These are phyloP conservation scores for Spironucleus salmonicida DNA, from an alignment of 208 protist species.

Conservation along the genomic window DNA sequence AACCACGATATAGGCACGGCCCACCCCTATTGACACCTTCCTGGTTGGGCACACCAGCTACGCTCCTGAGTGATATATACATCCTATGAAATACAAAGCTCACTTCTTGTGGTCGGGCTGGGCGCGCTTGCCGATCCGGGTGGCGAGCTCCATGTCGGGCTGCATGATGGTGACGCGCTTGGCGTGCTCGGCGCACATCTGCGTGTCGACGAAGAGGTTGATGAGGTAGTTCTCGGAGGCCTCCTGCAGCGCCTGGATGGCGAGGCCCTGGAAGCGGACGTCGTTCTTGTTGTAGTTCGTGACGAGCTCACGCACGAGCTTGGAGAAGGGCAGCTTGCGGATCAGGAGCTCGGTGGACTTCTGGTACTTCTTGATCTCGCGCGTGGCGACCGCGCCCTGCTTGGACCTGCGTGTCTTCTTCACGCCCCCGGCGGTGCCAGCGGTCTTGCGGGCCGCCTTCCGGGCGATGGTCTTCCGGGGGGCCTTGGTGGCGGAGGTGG, in stretches of 20 bases:
- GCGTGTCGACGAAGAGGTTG: conserved; percentile 67
- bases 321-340: conserved; percentile 89
- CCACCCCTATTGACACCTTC: no score
- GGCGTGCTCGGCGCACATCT: conserved; percentile 63
- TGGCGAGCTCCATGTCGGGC: conserved; percentile 54
- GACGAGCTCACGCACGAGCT: conserved; percentile 94
- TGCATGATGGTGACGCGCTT: conserved; percentile 62
- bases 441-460: conserved; percentile 80
- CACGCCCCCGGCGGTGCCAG: conserved; percentile 55
- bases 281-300: conserved; percentile 39
- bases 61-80: no score
- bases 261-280: conserved; percentile 62
- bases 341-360: conserved; percentile 91
- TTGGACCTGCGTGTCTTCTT: conserved; percentile 87
- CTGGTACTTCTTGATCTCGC: conserved; percentile 94
- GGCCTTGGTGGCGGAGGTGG: conserved; percentile 75
- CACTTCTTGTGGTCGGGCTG: conserved; percentile 16
- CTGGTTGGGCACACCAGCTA: no score
- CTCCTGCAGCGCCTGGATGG: conserved; percentile 64
- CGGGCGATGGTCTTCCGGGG: conserved; percentile 73
- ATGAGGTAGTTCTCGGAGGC: conserved; percentile 68
- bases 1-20: no score
- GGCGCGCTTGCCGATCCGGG: conserved; percentile 35
- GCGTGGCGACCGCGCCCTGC: conserved; percentile 91
- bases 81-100: no score